Base-by-base conservation (phyloP, 805 yeast genomes). In the Nakazawaea ambrosiae region DNA sequence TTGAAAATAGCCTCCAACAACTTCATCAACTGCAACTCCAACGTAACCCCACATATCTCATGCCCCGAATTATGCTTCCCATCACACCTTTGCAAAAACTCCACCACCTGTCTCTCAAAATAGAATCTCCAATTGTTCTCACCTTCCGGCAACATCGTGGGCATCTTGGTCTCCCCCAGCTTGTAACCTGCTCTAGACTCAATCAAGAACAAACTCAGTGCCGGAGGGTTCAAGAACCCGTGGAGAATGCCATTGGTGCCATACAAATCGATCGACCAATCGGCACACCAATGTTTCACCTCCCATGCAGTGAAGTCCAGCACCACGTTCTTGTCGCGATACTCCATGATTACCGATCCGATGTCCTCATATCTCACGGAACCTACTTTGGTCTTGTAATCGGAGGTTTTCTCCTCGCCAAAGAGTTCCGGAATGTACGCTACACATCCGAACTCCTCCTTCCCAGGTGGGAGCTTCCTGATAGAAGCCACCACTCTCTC, bases 301-400 rank as follows among this genome's bases (percentile, higher is more conserved):
- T 37, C 40, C 40, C 40, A 37, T 6, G 40, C 40, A 16, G 40
- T 37, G 25, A 37, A 37, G 15, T 37, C 40, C 11, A 26, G 24
- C 3, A 31, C 40, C n/a, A 37, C 23, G 24, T 37, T 37, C 23
- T 31, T 31, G 25, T 32, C 36, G 2, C n/a, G n/a, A 23, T 37
- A 37, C 24, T 37, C 40, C 24, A 37, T 19, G n/a, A 37, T 37
- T 9, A 37, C 40, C 6, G 40, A 37, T 3, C 40, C 40, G 26
- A 37, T 37, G 14, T 37, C 40, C 31, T 37, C 40, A 28, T 30
- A 31, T 22, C 20, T 31, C 17, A 37, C 17, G 12, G 28, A 9
- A 20, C 40, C 40, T 9, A 37, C 40, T 18, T 26, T 29, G n/a
- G 40, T 26, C 11, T 25, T 16, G n/a, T 20, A 31, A 4, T 11